Base-by-base conservation (phyloP, 1,284 basidiomycete genomes). In the Apiotrichum akiyoshidainum region DNA sequence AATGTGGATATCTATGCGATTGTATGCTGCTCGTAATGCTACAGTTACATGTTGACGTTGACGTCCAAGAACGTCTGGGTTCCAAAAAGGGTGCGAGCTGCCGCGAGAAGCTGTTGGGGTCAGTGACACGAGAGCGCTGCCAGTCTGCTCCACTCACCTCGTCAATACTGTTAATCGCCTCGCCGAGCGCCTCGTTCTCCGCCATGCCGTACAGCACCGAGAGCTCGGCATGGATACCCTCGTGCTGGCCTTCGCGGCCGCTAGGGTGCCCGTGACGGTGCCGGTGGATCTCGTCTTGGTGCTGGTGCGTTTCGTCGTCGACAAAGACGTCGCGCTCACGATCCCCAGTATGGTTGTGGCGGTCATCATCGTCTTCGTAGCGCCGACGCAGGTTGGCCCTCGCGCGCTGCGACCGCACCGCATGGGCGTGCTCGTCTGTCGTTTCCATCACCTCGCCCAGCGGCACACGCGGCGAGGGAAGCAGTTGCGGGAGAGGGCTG, bases 401-500 rank as follows among this genome's bases (percentile, higher is more conserved):
- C 17, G 65, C 55, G 14, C 62, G 58, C 17, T 46, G 46, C 16
- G 52, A 21, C 3, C 63, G 62, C 35, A 71, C 60, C 11, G 64
- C 54, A 13, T 63, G 52, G 0, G 71, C 66, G 39, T 75, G 73
- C 26, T 72, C 70, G 50, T 78, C 76, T 7, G 74, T 67, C 6
- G 70, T 69, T 42, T 69, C 65, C 65, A 72, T 72, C 42, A 77
- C 68, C 19, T 74, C 70, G 2, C 65, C 63, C 16, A 79, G 65
- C 2, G 80, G 75, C 5, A 74, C 63, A 3, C 77, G 69, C 0
- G 80, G 76, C 0, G 74, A 75, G 5, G 81, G 80, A 0, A 81
- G 65, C 51, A 78, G 80, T 55, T 81, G 81, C 1, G 81, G 81
- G 9, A 82, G 65, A 2, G 80, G 78, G 17, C 70, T 66, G 14